Evolutionary conservation across 2,329 filamentous ascomycete species (phyloP).

Genomic region (Teratosphaeriaceae sp.): DNA sequence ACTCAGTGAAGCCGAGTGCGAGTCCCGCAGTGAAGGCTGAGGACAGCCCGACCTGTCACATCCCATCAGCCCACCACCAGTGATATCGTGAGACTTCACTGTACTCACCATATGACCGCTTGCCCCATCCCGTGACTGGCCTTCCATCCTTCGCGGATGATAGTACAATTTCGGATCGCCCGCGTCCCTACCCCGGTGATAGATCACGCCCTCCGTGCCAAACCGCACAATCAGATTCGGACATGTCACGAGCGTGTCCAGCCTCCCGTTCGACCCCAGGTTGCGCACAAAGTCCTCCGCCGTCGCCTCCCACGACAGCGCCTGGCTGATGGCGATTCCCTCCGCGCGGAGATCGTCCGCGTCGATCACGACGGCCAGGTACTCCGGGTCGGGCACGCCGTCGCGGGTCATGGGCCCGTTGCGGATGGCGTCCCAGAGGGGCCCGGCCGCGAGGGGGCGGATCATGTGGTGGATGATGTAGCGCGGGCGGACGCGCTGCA

Average conservation of each 20-base stretch:
- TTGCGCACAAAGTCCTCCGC: conserved; percentile 30
- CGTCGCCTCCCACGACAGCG: conserved; percentile 28
- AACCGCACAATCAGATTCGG: conserved; percentile 30
- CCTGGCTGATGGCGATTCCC: conserved; percentile 27
- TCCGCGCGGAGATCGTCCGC: conserved; percentile 29
- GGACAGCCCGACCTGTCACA: conserved; percentile 20
- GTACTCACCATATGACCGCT: conserved; percentile 3
- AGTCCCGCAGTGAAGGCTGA: conserved; percentile 29
- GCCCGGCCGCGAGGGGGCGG: conserved; percentile 25
- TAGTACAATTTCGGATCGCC: conserved; percentile 28
- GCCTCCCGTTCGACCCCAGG: conserved; percentile 27
- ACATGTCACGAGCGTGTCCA: conserved; percentile 30
- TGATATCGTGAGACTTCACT: not conserved
- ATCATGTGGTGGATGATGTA: conserved; percentile 31
- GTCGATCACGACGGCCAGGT: conserved; percentile 29
- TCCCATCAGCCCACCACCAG: conserved; percentile 7
- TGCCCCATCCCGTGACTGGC: not conserved
- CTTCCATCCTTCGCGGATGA: conserved; percentile 23
- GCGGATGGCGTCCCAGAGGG: conserved; percentile 28
- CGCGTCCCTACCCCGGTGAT: conserved; percentile 30
- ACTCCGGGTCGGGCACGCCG: conserved; percentile 25
- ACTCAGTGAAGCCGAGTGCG: conserved; percentile 26
- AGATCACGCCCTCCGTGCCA: conserved; percentile 27
- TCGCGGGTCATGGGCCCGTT: conserved; percentile 26
- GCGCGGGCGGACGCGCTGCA: conserved; percentile 22